Conservation (phyloP, 1,284 basidiomycete species). For the Cryptococcus maquisensis region DNA sequence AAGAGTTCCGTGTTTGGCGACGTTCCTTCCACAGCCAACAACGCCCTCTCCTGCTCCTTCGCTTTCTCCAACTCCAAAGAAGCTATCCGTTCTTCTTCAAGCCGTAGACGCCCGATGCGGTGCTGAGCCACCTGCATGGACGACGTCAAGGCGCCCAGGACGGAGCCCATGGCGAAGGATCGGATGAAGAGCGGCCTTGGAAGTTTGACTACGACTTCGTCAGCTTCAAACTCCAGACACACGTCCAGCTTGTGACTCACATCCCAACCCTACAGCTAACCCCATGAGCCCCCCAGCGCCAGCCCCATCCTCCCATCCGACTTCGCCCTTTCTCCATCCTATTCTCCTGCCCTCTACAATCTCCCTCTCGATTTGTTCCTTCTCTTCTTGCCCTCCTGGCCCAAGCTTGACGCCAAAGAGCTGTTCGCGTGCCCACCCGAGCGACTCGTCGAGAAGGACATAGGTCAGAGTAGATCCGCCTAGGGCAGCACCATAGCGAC, state of each 20-base stretch:
- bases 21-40: no score
- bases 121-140: neutral
- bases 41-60: neutral
- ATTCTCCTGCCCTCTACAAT: constrained; percentile 6
- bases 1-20: no score
- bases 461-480: constrained; percentile 34
- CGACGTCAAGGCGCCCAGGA: neutral
- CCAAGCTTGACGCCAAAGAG: constrained; percentile 5
- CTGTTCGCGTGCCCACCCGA: constrained; percentile 32
- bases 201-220: neutral
- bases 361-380: neutral
- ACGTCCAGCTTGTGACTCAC: constrained; percentile 23
- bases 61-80: neutral
- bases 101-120: neutral
- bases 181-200: neutral
- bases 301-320: constrained; percentile 40
- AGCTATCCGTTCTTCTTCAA: neutral
- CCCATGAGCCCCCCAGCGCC: constrained; percentile 38
- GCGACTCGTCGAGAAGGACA: constrained; percentile 38
- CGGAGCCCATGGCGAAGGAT: neutral
- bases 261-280: constrained; percentile 25
- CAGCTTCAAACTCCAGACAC: no score
- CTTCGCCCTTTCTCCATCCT: constrained; percentile 33
- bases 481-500: constrained; percentile 32
- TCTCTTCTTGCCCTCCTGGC: neutral